phyloP scores from a whole-genome alignment of 495 filamentous ascomycete genomes.

The Amorphotheca resinae region DNA sequence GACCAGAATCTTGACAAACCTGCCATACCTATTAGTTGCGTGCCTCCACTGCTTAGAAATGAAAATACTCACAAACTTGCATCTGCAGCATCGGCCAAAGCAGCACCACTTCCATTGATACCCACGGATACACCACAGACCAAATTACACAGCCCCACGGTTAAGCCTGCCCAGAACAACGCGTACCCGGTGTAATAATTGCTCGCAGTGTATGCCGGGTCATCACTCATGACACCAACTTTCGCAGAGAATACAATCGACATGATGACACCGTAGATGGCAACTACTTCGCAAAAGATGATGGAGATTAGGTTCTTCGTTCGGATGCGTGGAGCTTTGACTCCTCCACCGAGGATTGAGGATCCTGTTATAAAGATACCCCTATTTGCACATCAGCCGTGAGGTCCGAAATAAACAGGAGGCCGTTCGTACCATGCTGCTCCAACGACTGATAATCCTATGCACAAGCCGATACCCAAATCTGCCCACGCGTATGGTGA shows the following conservation, averaged over 20 bases:
- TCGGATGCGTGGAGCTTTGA: constrained; percentile 88
- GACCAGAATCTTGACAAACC: constrained; percentile 97
- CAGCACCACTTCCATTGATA: constrained; percentile 94
- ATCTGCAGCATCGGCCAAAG: constrained; percentile 91
- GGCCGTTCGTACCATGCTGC: constrained; percentile 70
- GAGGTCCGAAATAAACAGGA: background rate
- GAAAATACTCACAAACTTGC: constrained; percentile 60
- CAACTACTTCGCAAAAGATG: constrained; percentile 99
- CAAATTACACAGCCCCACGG: constrained; percentile 88
- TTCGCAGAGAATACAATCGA: constrained; percentile 94
- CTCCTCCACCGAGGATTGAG: constrained; percentile 95
- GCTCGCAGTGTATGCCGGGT: constrained; percentile 45
- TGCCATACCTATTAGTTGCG: constrained; percentile 22
- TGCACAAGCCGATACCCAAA: constrained; percentile 86
- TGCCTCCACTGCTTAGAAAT: constrained; percentile 12
- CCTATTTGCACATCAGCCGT: constrained; percentile 36
- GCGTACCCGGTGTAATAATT: constrained; percentile 85
- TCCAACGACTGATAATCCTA: constrained; percentile 88
- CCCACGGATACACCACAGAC: constrained; percentile 95
- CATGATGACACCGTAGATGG: constrained; percentile 99
- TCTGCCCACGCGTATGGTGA: constrained; percentile 91
- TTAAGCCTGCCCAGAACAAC: constrained; percentile 89
- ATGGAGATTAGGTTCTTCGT: constrained; percentile 99
- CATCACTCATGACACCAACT: constrained; percentile 42
- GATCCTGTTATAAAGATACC: constrained; percentile 98